Base-by-base conservation (phyloP, 2,329 filamentous ascomycete species). In the Cladophialophora bantiana region DNA sequence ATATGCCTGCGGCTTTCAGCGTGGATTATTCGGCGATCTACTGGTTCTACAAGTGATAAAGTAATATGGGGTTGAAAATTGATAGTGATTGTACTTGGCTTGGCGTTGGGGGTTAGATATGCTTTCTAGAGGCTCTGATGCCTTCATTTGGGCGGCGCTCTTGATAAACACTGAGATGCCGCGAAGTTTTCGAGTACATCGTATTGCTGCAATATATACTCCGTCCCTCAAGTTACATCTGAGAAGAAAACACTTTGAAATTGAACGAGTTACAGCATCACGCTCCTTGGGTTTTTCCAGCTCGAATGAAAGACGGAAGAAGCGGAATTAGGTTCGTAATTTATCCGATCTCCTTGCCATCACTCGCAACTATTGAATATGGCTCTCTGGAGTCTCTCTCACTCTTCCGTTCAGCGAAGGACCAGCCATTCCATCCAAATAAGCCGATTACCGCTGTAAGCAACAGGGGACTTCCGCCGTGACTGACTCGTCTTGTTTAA, bases 11-110 rank as follows among this genome's bases (percentile, higher is more conserved):
- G 0, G 50, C 60, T 12, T 94, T 97, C 72, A 82, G 89, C 68
- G 87, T 97, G 13, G 83, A 94, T 75, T 97, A 98, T 79, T 84
- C 91, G 36, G 89, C 94, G 50, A 87, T 94, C 85, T 97, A 92
- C 73, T 89, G 86, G 89, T 90, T 84, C 68, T 86, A 77, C 57
- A 67, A 66, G 48, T 69, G 63, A 62, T 45, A 5, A 15, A 35
- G 9, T 42, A 38, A 3, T 26, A 31, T 56, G 38, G 5, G 53
- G 18, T 53, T 18, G 10, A 48, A n/a, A 52, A 10, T 6, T 15
- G 20, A 50, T 2, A 10, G 13, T 67, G 9, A 42, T 40, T 10
- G 56, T 40, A 42, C 50, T 56, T 15, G 15, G 13, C 35, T 35
- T 35, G 54, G 48, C 54, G 52, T 63, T 62, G 59, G 55, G 55